Evolutionary conservation across 495 filamentous ascomycete species (phyloP), one percentile per base, ranked within the genome.

Genomic region (Parachaetomium inaequale): DNA sequence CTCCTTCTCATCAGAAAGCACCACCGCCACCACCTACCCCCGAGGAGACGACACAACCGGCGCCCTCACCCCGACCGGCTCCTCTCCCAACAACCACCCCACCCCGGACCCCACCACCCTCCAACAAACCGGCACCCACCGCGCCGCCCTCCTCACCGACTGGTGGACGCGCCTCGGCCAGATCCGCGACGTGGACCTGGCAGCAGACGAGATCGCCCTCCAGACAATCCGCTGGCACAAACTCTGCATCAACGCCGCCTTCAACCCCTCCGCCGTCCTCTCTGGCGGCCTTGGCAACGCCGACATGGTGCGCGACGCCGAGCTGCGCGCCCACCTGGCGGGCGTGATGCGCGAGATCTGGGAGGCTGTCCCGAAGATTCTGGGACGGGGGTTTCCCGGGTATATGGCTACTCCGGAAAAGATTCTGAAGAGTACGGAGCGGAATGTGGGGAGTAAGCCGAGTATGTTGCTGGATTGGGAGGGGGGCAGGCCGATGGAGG

Each of bases 191-290:
- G 82, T 74, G 7, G 76, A 79, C 45, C 59, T 75, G 7, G 75
- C 76, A 36, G 70, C 42, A 10, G 42, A 73, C 61, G 82, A 85
- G 66, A 66, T 78, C 17, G 80, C 77, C 38, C 69, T 88, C 19
- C 84, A 86, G 70, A 71, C 77, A 15, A 76, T 87, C 17, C 71
- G 85, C 4, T 88, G 85, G 85, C 83, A 87, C 65, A 88, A 88
- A 69, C 79, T 87, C 26, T 81, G 78, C 61, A 87, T 87, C 71
- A 88, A 88, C 68, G 82, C 83, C 0, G 79, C 81, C 21, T 85
- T 87, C 75, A 88, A 88, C 71, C 82, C 84, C 3, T 84, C 81
- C 7, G 80, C 84, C 4, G 81, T 88, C 14, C 72, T 88, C 2
- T 77, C 77, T 0, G 83, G 81, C 21, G 83, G 84, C 0, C 66